phyloP scores from a whole-genome alignment of 169 alveolate genomes.

The Plasmodium sp. region DNA sequence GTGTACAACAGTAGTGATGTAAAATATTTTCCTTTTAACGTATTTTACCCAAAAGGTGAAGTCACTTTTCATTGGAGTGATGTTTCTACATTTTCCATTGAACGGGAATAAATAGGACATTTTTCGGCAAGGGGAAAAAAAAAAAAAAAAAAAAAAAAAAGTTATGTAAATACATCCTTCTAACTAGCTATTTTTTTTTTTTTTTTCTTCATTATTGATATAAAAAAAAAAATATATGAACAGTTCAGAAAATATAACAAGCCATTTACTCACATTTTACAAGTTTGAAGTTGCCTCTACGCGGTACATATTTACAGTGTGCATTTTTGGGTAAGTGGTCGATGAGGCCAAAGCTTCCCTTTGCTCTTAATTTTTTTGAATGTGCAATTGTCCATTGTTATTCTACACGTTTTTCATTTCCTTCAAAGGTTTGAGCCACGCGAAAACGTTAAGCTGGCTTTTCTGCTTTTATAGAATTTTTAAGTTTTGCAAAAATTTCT shows the following conservation, averaged over 20 bases:
- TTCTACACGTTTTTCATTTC: background rate
- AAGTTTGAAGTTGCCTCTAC: background rate
- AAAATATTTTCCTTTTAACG: background rate
- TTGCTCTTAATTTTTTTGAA: background rate
- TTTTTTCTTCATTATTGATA: background rate
- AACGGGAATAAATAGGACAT: background rate
- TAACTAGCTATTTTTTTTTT: conserved; percentile 12
- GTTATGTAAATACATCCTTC: conserved; percentile 54
- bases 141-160: conserved; percentile 31
- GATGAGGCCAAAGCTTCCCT: background rate
- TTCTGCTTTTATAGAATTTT: conserved; percentile 17
- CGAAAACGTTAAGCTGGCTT: conserved; percentile 1
- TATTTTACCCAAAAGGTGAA: background rate
- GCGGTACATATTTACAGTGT: background rate
- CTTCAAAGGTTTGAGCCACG: background rate
- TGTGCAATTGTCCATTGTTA: background rate
- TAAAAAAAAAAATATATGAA: conserved; percentile 6
- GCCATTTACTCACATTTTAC: background rate
- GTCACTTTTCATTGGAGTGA: background rate
- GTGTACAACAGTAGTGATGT: background rate
- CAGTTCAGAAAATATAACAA: background rate
- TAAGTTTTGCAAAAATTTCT: conserved; percentile 7
- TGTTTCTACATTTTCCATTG: background rate
- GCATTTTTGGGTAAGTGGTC: background rate
- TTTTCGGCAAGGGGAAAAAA: background rate